phyloP scores from a whole-genome alignment of 352 stramenopile genomes.

The Phytopythium boreale region DNA sequence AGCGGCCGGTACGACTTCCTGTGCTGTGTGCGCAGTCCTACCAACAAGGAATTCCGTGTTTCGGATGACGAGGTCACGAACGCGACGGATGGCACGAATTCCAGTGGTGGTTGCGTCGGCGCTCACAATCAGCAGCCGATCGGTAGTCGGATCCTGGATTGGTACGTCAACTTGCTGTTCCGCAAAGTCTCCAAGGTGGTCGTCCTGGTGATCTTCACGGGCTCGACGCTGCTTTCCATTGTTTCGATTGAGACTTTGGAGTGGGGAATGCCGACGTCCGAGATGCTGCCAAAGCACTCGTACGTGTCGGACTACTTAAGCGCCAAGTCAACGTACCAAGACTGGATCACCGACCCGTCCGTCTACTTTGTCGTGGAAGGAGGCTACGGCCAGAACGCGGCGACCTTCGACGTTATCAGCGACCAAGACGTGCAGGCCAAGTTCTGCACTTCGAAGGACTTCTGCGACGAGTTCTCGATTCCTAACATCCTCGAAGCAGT shows the following conservation, averaged over 20 bases:
- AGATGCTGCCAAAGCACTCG: slow-evolving; percentile 54
- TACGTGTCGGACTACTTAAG: slow-evolving; percentile 56
- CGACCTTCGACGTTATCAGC: slow-evolving; percentile 25
- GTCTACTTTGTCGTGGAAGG: slow-evolving; percentile 76
- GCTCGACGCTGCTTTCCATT: slow-evolving; percentile 47
- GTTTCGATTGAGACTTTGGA: slow-evolving; percentile 46
- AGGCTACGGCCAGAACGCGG: slow-evolving; percentile 49
- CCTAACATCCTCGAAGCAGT: slow-evolving; percentile 57
- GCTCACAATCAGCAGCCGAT: slow-evolving; percentile 16
- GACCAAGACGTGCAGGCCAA: slow-evolving; percentile 31
- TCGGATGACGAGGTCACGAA: slow-evolving; percentile 28
- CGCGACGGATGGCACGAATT: slow-evolving; percentile 25
- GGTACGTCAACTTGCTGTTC: slow-evolving; percentile 39
- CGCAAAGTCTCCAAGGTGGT: slow-evolving; percentile 50
- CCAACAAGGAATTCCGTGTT: slow-evolving; percentile 14
- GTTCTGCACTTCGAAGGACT: slow-evolving; percentile 59
- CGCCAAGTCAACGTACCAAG: slow-evolving; percentile 21
- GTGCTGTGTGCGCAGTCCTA: slow-evolving; percentile 39
- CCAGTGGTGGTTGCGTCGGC: slow-evolving; percentile 18
- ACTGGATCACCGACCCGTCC: slow-evolving; percentile 14
- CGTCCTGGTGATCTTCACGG: slow-evolving; percentile 49
- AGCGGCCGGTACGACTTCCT: slow-evolving; percentile 54
- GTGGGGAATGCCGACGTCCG: slow-evolving; percentile 44
- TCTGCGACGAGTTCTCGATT: slow-evolving; percentile 54
- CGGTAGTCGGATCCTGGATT: slow-evolving; percentile 30